phyloP scores from a whole-genome alignment of 192 early-diverging fungal genomes.

The Rhizophagus sp. region DNA sequence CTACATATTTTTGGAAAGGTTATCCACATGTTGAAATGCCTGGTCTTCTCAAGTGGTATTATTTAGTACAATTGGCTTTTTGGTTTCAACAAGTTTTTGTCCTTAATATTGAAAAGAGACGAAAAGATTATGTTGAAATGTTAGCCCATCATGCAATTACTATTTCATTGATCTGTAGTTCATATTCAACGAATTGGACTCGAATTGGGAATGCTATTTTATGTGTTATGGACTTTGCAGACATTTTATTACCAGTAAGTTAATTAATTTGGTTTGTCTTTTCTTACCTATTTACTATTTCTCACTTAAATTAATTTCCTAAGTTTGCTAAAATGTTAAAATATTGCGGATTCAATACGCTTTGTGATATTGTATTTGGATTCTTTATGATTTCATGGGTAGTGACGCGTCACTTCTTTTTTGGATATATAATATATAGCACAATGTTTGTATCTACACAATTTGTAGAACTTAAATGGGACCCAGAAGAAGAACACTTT shows the following conservation, averaged over 20 bases:
- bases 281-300: background rate
- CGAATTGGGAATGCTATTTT: conserved; percentile 81
- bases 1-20: conserved; percentile 64
- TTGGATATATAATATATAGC: conserved; percentile 65
- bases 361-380: conserved; percentile 74
- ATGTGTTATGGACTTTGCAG: conserved; percentile 76
- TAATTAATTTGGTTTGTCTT: background rate
- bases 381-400: conserved; percentile 76
- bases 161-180: conserved; percentile 61
- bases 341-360: conserved; percentile 59
- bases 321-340: conserved; percentile 78
- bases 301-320: background rate
- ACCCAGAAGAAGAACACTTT: conserved; percentile 57
- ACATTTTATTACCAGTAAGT: conserved; percentile 73
- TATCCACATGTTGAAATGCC: conserved; percentile 67
- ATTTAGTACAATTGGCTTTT: conserved; percentile 73
- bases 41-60: conserved; percentile 66
- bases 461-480: conserved; percentile 59
- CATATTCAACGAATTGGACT: conserved; percentile 69
- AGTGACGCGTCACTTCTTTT: conserved; percentile 73
- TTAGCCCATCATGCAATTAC: conserved; percentile 78
- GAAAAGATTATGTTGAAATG: conserved; percentile 76
- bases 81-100: conserved; percentile 82
- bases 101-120: conserved; percentile 67
- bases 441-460: conserved; percentile 51